Base-by-base conservation (phyloP, 495 filamentous ascomycete genomes). In the Xylaria curta region DNA sequence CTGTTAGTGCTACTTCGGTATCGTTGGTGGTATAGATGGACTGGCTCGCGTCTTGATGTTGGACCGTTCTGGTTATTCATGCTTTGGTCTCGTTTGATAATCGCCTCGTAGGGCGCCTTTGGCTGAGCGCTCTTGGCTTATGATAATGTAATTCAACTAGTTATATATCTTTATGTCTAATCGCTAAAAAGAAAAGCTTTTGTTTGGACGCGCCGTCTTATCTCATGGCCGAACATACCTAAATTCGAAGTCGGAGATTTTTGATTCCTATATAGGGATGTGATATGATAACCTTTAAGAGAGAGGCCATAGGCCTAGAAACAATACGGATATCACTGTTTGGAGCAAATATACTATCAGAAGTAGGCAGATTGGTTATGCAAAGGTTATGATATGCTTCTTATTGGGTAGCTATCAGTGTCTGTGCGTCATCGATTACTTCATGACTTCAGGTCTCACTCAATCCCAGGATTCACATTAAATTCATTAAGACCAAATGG, bases 121-220 rank as follows among this genome's bases (percentile, higher is more conserved):
- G 31, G 10, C n/a, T 60, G 38, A 21, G 19, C 7, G 58, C 58
- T 9, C 33, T 31, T 21, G 31, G 31, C 33, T 13, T 9, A 60
- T 38, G 58, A 60, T 60, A 60, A 60, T 60, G 58, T 60, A 60
- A 40, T 60, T 38, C 33, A 31, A 60, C 8, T 60, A 60, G 17
- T 12, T 38, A 19, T 60, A 60, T 60, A 60, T 4, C 17, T 10
- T 60, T 56, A 56, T 60, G 58, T 21, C 38, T 60, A 60, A 38
- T 60, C 33, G 9, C 38, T n/a, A 59, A 36, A 21, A 60, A 19
- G 28, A 31, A 58, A n/a, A 60, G 17, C 4, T 59, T 3, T 38
- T 38, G 1, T 33, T 38, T 4, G 31, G 58, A 36, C 24, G 33
- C 17, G n/a, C 12, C 21, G 33, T 60, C 19, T 13, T 38, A 1